phyloP scores from a whole-genome alignment of 2,329 filamentous ascomycete species.

The Chalara sp. region DNA sequence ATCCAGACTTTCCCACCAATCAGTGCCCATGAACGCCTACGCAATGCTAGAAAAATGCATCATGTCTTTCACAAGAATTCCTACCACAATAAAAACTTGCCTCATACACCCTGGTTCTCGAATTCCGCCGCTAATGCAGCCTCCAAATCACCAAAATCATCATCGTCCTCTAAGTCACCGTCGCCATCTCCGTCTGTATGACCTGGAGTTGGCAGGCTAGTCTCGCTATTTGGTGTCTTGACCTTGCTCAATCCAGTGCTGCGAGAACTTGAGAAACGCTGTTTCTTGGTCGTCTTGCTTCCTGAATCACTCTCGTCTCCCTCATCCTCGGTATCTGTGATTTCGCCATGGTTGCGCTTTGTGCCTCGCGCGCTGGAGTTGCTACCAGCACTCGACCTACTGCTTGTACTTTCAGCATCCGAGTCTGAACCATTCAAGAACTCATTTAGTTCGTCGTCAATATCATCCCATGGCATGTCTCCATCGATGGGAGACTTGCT shows the following conservation, averaged over 20 bases:
- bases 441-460: constrained; percentile 68
- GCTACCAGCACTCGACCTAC: constrained; percentile 14
- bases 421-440: constrained; percentile 51
- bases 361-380: constrained; percentile 14
- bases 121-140: constrained; percentile 42
- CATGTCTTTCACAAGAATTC: no score
- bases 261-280: constrained; percentile 39
- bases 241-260: constrained; percentile 41
- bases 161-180: constrained; percentile 33
- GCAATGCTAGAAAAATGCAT: no score
- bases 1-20: no score
- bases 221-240: constrained; percentile 34
- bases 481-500: constrained; percentile 49
- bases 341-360: constrained; percentile 28
- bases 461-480: constrained; percentile 53
- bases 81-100: no score
- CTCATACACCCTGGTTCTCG: constrained; percentile 17
- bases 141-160: constrained; percentile 49
- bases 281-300: constrained; percentile 43
- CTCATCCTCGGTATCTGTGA: constrained; percentile 21
- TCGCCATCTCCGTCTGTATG: constrained; percentile 35
- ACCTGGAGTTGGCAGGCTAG: constrained; percentile 34
- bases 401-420: constrained; percentile 15
- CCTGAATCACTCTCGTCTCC: constrained; percentile 39
- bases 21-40: no score